Evolutionary conservation across 2,329 filamentous ascomycete genomes (phyloP), one percentile per base, ranked within the genome.

Genomic region (Emmonsiellopsis sp.): DNA sequence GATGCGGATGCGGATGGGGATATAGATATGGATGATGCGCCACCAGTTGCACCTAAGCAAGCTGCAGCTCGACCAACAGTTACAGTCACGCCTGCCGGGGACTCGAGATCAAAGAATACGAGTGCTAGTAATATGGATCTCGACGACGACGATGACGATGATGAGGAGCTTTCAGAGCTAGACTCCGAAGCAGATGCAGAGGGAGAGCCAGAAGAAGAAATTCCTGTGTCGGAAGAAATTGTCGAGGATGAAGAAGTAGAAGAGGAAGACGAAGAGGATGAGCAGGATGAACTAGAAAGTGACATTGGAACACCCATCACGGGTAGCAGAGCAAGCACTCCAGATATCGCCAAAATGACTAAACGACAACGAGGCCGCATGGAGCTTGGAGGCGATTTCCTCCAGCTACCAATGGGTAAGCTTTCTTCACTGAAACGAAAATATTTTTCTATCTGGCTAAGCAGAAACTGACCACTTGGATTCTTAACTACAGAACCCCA

Each of bases 301-400:
- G 65, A 73, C 60, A 67, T 65, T 50, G 61, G 60, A 40, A 75
- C 68, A 5, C 73, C 77, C 26, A 73, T 70, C 44, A 74, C 72
- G 51, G 73, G 76, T 47, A 81, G 78, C 53, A 71, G 79, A 57
- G 75, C 72, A 47, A 78, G 78, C 41, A 84, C 82, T 0, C 81
- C 82, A 3, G 83, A 87, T 42, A 68, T 82, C 26, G 82, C 73
- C 65, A 85, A 83, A 63, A 74, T 87, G 68, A 89, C 85, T 13
- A 82, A 84, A 62, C 75, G 85, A 50, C 85, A 89, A 69, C 73
- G 84, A 52, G 82, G 82, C 2, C 76, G 76, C 51, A 70, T 78
- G 41, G 76, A 81, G 51, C 76, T 83, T 50, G 73, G 74, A 15
- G 76, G 76, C 68, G 69, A 72, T 57, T 75, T 76, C 56, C 62